Conservation (phyloP, 1,284 basidiomycete species). For the Ganoderma sinense region DNA sequence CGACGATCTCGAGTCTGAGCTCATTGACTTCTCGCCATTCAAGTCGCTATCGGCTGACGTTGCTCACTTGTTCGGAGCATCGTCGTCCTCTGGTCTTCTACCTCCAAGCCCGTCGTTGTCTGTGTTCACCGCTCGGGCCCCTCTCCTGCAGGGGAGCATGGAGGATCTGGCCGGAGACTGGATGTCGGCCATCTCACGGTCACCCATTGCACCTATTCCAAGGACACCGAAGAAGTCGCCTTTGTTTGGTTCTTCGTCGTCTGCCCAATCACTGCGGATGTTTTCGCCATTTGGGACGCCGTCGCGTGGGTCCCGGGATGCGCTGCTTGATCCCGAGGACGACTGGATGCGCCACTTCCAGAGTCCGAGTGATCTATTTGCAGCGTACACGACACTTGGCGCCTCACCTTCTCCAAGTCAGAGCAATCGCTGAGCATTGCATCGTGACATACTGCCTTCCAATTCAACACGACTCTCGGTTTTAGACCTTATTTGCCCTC, state of each 20-base stretch:
- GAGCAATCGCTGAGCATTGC: not conserved
- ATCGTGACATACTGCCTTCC: not conserved
- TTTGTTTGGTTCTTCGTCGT: not conserved
- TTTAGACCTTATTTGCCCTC: not conserved
- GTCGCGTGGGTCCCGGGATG: slow-evolving; percentile 14
- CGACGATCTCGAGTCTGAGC: slow-evolving; percentile 24
- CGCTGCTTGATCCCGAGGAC: slow-evolving; percentile 14
- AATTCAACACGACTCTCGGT: not conserved
- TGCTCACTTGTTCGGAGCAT: not conserved
- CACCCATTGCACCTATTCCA: slow-evolving; percentile 11
- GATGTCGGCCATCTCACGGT: not conserved
- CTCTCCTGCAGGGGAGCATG: slow-evolving; percentile 20
- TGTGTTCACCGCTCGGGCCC: slow-evolving; percentile 20
- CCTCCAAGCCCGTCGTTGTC: slow-evolving; percentile 16
- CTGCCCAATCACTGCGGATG: not conserved
- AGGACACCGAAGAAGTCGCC: slow-evolving; percentile 28
- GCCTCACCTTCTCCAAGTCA: not conserved
- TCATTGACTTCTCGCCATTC: slow-evolving; percentile 28
- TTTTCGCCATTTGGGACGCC: slow-evolving; percentile 25
- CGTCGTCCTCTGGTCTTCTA: not conserved
- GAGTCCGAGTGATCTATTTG: slow-evolving; percentile 17
- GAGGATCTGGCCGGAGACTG: slow-evolving; percentile 23
- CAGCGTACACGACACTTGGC: slow-evolving; percentile 5
- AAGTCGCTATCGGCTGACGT: slow-evolving; percentile 16
- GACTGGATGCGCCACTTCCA: slow-evolving; percentile 23